These are phyloP conservation scores for Beta corolliflora DNA, from an alignment of 179 eudicot species.

Conservation along the genomic window DNA sequence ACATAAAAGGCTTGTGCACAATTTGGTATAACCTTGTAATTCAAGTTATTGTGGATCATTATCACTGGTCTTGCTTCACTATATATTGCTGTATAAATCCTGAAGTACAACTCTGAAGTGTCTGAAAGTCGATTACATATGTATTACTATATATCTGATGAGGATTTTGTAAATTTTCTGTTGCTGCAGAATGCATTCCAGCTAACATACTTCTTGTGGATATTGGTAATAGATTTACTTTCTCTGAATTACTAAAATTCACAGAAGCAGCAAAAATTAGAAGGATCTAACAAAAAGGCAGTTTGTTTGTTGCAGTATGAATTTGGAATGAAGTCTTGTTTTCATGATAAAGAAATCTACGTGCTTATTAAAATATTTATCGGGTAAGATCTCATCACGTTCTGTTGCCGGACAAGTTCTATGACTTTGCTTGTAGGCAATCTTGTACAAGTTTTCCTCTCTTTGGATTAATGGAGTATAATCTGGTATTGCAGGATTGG, in stretches of 20 bases:
- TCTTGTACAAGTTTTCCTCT: background rate
- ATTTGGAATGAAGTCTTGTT: conserved; percentile 66
- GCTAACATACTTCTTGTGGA: conserved; percentile 88
- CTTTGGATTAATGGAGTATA: background rate
- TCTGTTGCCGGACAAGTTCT: background rate
- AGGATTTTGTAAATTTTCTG: conserved; percentile 15
- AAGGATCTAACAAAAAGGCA: background rate
- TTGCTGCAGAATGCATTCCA: conserved; percentile 91
- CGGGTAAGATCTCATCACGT: conserved; percentile 49
- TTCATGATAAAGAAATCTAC: conserved; percentile 48
- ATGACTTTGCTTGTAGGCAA: background rate
- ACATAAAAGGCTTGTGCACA: background rate
- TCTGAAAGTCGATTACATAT: background rate
- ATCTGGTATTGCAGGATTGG: conserved; percentile 46
- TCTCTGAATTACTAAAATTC: background rate
- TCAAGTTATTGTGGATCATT: background rate
- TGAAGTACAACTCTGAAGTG: background rate
- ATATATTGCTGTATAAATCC: background rate
- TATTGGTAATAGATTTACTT: conserved; percentile 59
- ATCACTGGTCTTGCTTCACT: background rate
- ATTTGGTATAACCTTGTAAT: background rate
- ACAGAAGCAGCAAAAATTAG: background rate
- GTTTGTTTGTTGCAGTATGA: conserved; percentile 61
- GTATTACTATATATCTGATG: conserved; percentile 11
- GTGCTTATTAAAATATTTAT: conserved; percentile 46